Conservation (phyloP, 495 filamentous ascomycete species). For the Xanthoparmelia taractica region DNA sequence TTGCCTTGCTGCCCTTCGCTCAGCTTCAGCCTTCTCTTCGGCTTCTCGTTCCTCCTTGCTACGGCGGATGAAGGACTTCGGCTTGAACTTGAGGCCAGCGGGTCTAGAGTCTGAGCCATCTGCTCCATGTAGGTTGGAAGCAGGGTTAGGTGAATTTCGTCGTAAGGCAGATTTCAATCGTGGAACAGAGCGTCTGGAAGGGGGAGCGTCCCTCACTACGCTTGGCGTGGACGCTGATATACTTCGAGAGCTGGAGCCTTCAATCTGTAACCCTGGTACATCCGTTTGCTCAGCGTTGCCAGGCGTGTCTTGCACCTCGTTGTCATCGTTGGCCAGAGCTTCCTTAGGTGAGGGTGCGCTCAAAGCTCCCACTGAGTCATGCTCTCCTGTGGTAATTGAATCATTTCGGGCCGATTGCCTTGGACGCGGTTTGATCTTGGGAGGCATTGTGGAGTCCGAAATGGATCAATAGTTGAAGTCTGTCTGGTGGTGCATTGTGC, state of each 20-base stretch:
- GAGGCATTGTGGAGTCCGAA: conserved; percentile 33
- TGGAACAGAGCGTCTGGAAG: conserved; percentile 13
- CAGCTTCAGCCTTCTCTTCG: conserved; percentile 41
- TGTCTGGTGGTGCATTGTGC: neutral
- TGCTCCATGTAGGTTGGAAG: neutral
- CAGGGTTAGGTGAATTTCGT: neutral
- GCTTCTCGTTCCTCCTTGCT: conserved; percentile 48
- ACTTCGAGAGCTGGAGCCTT: neutral
- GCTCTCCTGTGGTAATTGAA: neutral
- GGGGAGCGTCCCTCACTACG: conserved; percentile 2
- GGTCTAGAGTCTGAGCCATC: neutral
- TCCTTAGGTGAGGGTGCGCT: conserved; percentile 14
- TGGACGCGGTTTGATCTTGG: conserved; percentile 36
- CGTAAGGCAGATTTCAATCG: conserved; percentile 16
- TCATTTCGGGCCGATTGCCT: conserved; percentile 26
- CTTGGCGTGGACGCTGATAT: neutral
- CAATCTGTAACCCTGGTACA: neutral
- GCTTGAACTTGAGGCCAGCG: conserved; percentile 39
- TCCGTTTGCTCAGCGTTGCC: neutral
- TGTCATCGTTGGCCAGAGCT: neutral
- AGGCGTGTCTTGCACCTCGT: neutral
- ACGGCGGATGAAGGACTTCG: conserved; percentile 40
- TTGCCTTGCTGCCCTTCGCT: conserved; percentile 40
- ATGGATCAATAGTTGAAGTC: neutral
- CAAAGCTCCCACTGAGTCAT: neutral